A percentile compares a stretch with the other conserved stretches of the same genome.
phyloP scores from a whole-genome alignment of 2,329 filamentous ascomycete species.

The Fusarium armeniacum region DNA sequence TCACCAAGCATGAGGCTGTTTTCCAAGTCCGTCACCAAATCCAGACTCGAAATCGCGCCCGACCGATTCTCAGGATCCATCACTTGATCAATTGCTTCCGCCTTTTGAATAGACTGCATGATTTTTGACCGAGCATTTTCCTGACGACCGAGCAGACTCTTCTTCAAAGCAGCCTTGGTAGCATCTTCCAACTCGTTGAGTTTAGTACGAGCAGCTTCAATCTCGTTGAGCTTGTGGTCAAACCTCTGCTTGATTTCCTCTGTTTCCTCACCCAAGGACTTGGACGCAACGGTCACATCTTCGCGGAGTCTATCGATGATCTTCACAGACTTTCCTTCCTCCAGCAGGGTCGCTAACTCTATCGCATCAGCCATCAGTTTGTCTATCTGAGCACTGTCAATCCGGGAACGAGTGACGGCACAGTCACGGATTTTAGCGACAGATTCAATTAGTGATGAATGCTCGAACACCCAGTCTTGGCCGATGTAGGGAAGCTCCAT shows the following conservation, averaged over 20 bases:
- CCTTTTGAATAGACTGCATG: neutral
- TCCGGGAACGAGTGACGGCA: neutral
- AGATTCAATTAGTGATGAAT: neutral
- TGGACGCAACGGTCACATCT: accelerated
- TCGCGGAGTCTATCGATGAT: neutral
- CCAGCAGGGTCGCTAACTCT: accelerated
- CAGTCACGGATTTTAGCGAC: neutral
- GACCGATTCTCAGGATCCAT: accelerated
- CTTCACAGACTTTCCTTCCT: accelerated
- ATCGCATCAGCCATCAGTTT: neutral
- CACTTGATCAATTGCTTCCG: neutral
- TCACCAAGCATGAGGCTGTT: neutral
- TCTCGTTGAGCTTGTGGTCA: neutral
- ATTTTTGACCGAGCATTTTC: neutral
- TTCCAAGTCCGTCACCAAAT: conserved; percentile 9
- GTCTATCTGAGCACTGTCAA: accelerated
- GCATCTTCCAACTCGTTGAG: neutral
- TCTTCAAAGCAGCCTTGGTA: accelerated
- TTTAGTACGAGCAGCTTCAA: neutral
- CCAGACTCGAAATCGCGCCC: neutral
- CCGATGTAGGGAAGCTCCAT: accelerated
- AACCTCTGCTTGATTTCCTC: accelerated
- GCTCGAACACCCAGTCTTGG: accelerated
- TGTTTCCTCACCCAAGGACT: neutral
- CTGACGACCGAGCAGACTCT: accelerated